Base-by-base conservation (phyloP, 441 rosid genomes). In the Aleurites moluccanus region DNA sequence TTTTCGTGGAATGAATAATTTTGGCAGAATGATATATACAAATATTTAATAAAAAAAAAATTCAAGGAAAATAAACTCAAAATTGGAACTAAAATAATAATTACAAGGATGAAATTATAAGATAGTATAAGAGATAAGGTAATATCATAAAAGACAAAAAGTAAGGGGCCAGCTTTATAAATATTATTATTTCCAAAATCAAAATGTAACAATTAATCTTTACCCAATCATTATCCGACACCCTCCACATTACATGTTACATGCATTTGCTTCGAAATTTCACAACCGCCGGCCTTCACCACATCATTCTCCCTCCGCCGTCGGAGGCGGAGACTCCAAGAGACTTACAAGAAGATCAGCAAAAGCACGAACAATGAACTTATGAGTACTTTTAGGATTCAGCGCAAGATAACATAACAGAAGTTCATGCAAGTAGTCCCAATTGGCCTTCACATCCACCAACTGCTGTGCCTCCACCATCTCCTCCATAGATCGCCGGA, bases 401-500 rank as follows among this genome's bases (percentile, higher is more conserved):
- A 94, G 76, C 3, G 86, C 80, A 10, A 94, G 89, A 79, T 94
- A 94, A 76, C 90, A 86, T 50, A 84, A 79, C 15, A 94, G 86
- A 47, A 94, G 87, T 85, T 94, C 97, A 62, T 89, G 88, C 81
- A 94, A 83, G 83, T 77, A 88, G 6, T 94, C 91, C 87, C 94
- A 92, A 72, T 87, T 79, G 33, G 83, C 86, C 77, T 76, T 76
- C 25, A 85, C 89, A 68, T 91, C 94, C 8, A 78, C 72, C 49
- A 87, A 77, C 65, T 70, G 80, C 47, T 81, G 86, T 35, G 97
- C 97, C 75, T 92, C 94, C 78, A 91, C 89, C 99, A 94, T 94
- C 85, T 94, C 99, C 64, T 90, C 89, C 99, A 94, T 94, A 77
- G 99, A 94, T 78, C 74, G 78, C 76, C 96, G 75, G 88, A 94